A percentile compares a stretch with the other conserved stretches of the same genome.
Evolutionary conservation across 495 filamentous ascomycete species (phyloP).

Genomic region (Pseudevernia furfuracea): DNA sequence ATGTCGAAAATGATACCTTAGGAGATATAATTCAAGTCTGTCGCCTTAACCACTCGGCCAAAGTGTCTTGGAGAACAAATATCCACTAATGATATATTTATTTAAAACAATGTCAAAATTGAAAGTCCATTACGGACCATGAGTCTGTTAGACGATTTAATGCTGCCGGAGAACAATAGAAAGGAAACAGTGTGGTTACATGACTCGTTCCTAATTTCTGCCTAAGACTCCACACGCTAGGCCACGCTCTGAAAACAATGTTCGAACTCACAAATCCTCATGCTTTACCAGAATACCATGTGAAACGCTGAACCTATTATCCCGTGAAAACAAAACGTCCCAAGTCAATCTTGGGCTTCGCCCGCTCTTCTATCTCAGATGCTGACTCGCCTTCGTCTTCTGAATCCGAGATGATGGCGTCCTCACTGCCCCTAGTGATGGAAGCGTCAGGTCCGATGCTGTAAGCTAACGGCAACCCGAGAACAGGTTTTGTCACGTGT

Average conservation of each 20-base stretch:
- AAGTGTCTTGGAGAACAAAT: constrained; percentile 13
- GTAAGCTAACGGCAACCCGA: not conserved
- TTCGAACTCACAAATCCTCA: not conserved
- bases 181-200: not conserved
- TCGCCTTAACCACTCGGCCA: constrained; percentile 33
- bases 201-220: not conserved
- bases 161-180: not conserved
- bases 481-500: not conserved
- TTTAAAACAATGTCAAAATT: not conserved
- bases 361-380: constrained; percentile 2
- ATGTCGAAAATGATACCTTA: constrained; percentile 16
- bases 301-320: not conserved
- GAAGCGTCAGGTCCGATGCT: constrained; percentile 14
- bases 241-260: not conserved
- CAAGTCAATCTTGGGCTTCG: constrained; percentile 15
- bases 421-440: constrained; percentile 58
- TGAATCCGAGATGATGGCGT: constrained; percentile 63
- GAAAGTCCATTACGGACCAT: not conserved
- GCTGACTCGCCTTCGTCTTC: constrained; percentile 39
- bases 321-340: constrained; percentile 22
- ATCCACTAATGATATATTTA: not conserved
- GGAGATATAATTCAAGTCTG: constrained; percentile 27
- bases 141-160: not conserved
- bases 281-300: not conserved
- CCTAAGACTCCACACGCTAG: constrained; percentile 12